Base-by-base conservation (phyloP, 768 basidiomycete genomes). In the Tylopilus rubrobrunneus region DNA sequence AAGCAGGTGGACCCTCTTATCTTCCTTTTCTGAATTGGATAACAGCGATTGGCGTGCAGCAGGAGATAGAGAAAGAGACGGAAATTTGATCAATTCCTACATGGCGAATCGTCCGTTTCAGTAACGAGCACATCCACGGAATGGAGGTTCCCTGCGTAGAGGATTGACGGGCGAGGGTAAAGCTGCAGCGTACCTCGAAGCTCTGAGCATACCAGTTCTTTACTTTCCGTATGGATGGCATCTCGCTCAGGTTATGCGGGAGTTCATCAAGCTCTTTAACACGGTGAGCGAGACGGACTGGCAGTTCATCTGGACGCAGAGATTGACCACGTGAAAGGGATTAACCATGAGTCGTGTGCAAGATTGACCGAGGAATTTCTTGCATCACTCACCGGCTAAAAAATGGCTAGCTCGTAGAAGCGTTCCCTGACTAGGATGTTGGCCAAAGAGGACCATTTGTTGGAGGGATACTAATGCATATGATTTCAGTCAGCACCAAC, bases 181-280 rank as follows among this genome's bases (percentile, higher is more conserved):
- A 11, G 19, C n/a, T 17, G 40, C 29, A 31, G 59, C 85, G 48
- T 49, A 95, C 96, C 81, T 98, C 91, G 70, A 99, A 98, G 15
- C 90, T 92, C 75, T 98, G 92, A 1, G 96, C 96, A 70, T 99
- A 99, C 97, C 97, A 99, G 64, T 96, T 87, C 75, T 94, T 95
- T 55, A 99, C 91, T 67, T 90, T 94, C 53, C 85, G 83, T 59
- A 99, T 98, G 37, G 88, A 89, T 0, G 87, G 84, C 96, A 97
- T 97, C 44, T 82, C 81, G 62, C 85, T 86, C 48, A 99, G 78
- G 51, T 91, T 88, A 72, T 98, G 90, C 0, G 97, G 97, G 4
- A 99, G 79, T 60, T 90, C 85, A 61, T 98, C 93, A 28, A 99
- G 82, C 71, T 99, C 97, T 68, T 93, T 93, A 21, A 96, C 95